Evolutionary conservation across 495 filamentous ascomycete genomes (phyloP).

Genomic region (Penicillium daleae): DNA sequence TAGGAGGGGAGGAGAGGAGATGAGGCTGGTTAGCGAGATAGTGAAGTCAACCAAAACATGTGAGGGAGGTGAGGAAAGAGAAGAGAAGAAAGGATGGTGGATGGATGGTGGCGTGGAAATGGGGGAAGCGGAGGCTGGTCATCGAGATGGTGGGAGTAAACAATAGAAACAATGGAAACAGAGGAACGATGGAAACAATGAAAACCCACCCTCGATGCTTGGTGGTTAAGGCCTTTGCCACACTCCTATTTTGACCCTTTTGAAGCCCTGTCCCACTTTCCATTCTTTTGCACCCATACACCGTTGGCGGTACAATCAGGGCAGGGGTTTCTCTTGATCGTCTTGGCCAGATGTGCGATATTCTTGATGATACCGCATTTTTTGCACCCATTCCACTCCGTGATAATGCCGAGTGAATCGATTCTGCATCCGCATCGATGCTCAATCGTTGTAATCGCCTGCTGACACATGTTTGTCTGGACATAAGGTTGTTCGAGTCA

Average conservation of each 20-base stretch:
- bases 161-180: too few relatives aligned
- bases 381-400: constrained; percentile 10
- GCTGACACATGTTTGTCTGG: constrained; percentile 6
- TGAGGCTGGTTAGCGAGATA: too few relatives aligned
- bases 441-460: constrained; percentile 1
- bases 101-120: too few relatives aligned
- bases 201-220: background rate
- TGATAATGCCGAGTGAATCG: constrained; percentile 9
- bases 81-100: too few relatives aligned
- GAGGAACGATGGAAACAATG: too few relatives aligned
- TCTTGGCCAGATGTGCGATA: constrained; percentile 13
- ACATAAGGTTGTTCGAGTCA: background rate
- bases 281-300: constrained; percentile 17
- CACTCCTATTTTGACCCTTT: too few relatives aligned
- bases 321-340: constrained; percentile 21
- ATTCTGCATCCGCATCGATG: constrained; percentile 9
- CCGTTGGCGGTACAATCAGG: constrained; percentile 19
- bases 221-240: background rate
- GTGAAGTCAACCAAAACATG: too few relatives aligned
- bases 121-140: too few relatives aligned
- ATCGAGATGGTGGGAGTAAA: too few relatives aligned
- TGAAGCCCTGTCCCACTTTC: constrained; percentile 9
- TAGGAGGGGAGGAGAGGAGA: background rate
- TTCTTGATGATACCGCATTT: constrained; percentile 19
- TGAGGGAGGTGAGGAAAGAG: too few relatives aligned